Conservation (phyloP, 2,329 filamentous ascomycete genomes). For the Mycosphaerella sp. region DNA sequence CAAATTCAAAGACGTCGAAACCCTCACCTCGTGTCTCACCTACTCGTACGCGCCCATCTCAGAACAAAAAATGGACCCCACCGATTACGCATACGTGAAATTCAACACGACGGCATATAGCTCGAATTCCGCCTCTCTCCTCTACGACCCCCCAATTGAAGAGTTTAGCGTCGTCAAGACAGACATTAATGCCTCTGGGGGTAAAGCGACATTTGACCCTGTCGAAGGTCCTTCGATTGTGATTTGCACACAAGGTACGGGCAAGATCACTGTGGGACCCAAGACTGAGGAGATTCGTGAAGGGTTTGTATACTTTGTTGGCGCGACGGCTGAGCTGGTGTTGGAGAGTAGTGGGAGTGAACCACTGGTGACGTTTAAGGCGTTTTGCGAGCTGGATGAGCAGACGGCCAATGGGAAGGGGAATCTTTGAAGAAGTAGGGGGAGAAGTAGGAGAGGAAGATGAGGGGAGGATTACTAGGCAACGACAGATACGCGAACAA, state of each 20-base stretch:
- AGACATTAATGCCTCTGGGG: constrained; percentile 60
- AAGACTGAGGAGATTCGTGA: constrained; percentile 63
- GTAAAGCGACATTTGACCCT: constrained; percentile 82
- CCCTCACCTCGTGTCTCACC: constrained; percentile 83
- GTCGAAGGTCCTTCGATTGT: constrained; percentile 86
- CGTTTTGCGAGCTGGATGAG: constrained; percentile 27
- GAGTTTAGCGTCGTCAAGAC: constrained; percentile 89
- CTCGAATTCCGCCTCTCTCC: constrained; percentile 61
- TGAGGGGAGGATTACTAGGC: not conserved
- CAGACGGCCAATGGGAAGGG: constrained; percentile 17
- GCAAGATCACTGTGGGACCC: constrained; percentile 76
- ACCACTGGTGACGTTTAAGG: constrained; percentile 82
- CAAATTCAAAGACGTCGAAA: constrained; percentile 95
- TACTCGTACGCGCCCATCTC: constrained; percentile 93
- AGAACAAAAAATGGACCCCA: constrained; percentile 86
- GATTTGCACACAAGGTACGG: constrained; percentile 79
- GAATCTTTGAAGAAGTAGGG: constrained; percentile 9
- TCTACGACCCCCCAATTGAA: constrained; percentile 95
- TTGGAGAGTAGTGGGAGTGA: constrained; percentile 64
- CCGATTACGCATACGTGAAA: constrained; percentile 77
- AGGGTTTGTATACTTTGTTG: constrained; percentile 58
- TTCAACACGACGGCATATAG: constrained; percentile 78
- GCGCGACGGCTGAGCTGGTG: constrained; percentile 76
- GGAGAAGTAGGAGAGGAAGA: not conserved
- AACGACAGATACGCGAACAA: no score